These are phyloP conservation scores for Ascochyta koolunga DNA, from an alignment of 2,329 filamentous ascomycete genomes.

Conservation along the genomic window DNA sequence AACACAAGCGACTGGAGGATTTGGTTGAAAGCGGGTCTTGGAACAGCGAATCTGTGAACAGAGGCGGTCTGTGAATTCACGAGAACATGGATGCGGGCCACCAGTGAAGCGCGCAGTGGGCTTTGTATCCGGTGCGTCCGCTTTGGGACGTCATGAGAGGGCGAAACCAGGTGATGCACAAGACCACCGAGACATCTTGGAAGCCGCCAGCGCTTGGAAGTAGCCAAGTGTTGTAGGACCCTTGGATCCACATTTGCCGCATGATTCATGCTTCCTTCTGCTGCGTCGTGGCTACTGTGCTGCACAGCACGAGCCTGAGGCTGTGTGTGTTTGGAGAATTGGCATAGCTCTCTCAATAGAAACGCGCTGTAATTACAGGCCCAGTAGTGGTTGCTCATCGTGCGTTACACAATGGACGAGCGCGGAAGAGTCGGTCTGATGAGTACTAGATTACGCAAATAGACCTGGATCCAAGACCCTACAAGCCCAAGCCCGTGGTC, in stretches of 20 bases:
- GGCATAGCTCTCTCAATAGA: not conserved
- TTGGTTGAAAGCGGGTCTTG: slow-evolving; percentile 18
- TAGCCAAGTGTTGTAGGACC: slow-evolving; percentile 6
- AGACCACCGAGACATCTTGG: slow-evolving; percentile 13
- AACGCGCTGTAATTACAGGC: not conserved
- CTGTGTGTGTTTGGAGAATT: slow-evolving; percentile 9
- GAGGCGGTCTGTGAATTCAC: slow-evolving; percentile 21
- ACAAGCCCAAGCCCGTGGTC: slow-evolving; percentile 16
- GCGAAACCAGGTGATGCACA: slow-evolving; percentile 21
- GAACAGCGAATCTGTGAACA: slow-evolving; percentile 15
- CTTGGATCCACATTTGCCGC: slow-evolving; percentile 6
- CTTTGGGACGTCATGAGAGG: slow-evolving; percentile 26
- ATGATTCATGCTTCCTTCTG: slow-evolving; percentile 16
- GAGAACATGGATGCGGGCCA: slow-evolving; percentile 17
- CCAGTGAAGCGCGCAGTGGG: slow-evolving; percentile 20
- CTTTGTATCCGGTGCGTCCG: slow-evolving; percentile 30
- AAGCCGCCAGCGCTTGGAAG: slow-evolving; percentile 23
- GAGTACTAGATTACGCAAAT: slow-evolving; percentile 14
- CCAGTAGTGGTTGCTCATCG: slow-evolving; percentile 1
- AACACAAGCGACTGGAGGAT: slow-evolving; percentile 18
- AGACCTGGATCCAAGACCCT: slow-evolving; percentile 12
- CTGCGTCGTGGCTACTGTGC: slow-evolving; percentile 7
- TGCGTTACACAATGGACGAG: not conserved
- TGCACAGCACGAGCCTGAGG: slow-evolving; percentile 13
- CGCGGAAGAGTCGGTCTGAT: slow-evolving; percentile 12